Evolutionary conservation across 306 rosid genomes (phyloP).

Genomic region (Prunus mira): DNA sequence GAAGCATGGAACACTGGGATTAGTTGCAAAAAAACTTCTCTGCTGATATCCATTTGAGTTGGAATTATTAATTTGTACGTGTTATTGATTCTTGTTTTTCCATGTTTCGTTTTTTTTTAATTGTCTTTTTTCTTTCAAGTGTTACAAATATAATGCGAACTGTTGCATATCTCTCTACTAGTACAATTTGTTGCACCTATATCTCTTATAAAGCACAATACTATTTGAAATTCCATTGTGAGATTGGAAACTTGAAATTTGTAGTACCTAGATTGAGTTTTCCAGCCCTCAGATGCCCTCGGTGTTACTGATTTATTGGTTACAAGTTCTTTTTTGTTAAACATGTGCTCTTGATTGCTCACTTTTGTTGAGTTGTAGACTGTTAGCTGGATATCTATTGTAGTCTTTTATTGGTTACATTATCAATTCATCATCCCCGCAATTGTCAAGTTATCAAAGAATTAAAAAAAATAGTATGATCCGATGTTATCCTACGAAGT

Average conservation of each 20-base stretch:
- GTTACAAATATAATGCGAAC: too few relatives aligned
- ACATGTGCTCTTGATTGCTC: not conserved
- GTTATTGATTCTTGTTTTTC: too few relatives aligned
- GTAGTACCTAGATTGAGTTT: too few relatives aligned
- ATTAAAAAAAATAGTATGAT: too few relatives aligned
- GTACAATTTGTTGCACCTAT: not conserved
- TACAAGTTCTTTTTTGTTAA: not conserved
- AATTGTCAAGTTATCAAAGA: not conserved
- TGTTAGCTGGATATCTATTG: not conserved
- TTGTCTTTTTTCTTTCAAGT: too few relatives aligned
- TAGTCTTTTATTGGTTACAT: not conserved
- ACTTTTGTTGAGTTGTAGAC: not conserved
- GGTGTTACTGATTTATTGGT: not conserved
- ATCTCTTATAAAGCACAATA: not conserved
- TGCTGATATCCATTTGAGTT: too few relatives aligned
- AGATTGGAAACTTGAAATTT: not conserved
- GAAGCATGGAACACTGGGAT: too few relatives aligned
- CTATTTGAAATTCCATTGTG: not conserved
- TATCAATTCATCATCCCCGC: not conserved
- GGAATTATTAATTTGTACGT: too few relatives aligned
- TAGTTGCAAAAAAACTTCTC: too few relatives aligned
- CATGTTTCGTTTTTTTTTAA: too few relatives aligned
- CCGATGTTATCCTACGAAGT: fast-evolving
- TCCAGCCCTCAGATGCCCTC: too few relatives aligned
- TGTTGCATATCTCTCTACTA: not conserved